Conservation (phyloP, 306 rosid species). For the Leucaena leucocephala region DNA sequence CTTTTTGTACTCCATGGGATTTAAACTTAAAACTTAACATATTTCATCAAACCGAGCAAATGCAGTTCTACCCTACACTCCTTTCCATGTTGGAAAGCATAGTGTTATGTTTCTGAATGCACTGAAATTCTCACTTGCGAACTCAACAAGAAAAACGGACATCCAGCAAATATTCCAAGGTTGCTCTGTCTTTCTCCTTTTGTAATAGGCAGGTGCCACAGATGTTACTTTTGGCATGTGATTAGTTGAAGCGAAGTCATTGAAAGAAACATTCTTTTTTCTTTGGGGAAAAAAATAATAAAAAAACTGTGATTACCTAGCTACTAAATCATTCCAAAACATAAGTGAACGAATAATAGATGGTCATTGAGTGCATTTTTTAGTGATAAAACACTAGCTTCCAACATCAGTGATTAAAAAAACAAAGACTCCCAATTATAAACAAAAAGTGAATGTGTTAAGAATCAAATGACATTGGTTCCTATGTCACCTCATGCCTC, state of each 20-base stretch:
- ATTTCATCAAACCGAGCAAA: not conserved
- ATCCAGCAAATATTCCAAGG: constrained; percentile 13
- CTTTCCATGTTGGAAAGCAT: not conserved
- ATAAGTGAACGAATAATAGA: not conserved
- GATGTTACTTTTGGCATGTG: not conserved
- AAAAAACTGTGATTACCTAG: not conserved
- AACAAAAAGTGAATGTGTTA: not conserved
- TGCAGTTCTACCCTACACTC: not conserved
- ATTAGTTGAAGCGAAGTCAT: not conserved
- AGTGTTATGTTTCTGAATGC: not conserved
- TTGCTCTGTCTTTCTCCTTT: not conserved
- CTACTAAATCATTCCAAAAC: not conserved
- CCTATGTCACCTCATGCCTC: constrained; percentile 17
- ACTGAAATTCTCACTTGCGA: not conserved
- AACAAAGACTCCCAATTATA: not conserved
- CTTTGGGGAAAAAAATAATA: no score
- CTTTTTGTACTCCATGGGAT: constrained; percentile 17
- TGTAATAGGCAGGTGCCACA: not conserved
- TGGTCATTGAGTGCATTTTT: not conserved
- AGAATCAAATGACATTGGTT: not conserved
- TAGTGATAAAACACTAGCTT: not conserved
- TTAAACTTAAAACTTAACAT: not conserved
- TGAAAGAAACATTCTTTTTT: not conserved
- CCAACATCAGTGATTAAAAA: not conserved
- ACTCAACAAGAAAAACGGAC: not conserved